Conservation (phyloP, 2,329 filamentous ascomycete species). For the Aspergillus ibericus region DNA sequence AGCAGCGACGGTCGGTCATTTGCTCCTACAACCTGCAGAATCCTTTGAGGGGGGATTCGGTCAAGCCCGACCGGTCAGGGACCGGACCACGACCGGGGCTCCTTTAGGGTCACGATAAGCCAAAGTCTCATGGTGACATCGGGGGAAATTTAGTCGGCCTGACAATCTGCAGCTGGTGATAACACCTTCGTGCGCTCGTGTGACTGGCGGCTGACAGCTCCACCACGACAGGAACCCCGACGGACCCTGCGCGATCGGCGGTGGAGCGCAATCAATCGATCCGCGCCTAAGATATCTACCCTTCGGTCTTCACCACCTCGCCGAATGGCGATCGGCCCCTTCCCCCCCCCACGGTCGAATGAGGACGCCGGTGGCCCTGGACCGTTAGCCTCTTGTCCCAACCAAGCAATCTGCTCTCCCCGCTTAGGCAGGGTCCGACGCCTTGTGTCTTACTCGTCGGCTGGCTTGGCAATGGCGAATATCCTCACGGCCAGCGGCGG, state of each 20-base stretch:
- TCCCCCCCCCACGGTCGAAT: too few relatives aligned
- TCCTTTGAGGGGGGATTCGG: neutral
- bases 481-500: neutral
- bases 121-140: constrained; percentile 12
- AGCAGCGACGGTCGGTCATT: neutral
- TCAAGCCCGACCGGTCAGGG: neutral
- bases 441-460: neutral
- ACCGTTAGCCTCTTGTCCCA: neutral
- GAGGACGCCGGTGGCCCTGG: neutral
- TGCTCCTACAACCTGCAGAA: too few relatives aligned
- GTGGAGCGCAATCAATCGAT: neutral
- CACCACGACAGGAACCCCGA: neutral
- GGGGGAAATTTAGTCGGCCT: neutral
- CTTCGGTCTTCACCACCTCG: neutral
- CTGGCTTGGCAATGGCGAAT: neutral
- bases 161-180: neutral
- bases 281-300: neutral
- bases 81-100: neutral
- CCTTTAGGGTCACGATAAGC: neutral
- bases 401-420: neutral
- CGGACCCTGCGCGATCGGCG: neutral
- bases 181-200: neutral
- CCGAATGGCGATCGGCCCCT: neutral
- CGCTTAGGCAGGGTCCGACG: neutral
- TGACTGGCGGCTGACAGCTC: neutral